Evolutionary conservation across 352 stramenopile species (phyloP).

Genomic region (Globisporangium radiosum): DNA sequence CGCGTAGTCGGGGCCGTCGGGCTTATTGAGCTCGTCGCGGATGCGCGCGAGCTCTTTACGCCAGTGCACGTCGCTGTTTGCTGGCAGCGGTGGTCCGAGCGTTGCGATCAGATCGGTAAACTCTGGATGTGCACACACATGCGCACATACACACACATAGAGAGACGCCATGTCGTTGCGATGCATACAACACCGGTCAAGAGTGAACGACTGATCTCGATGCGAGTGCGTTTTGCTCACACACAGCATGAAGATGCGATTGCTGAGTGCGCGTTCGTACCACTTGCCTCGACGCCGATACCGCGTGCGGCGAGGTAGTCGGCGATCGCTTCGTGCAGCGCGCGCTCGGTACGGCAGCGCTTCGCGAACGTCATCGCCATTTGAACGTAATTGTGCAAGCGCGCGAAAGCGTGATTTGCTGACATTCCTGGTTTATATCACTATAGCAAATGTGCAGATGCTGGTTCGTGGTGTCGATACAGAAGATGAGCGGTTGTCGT

Average conservation of each 20-base stretch:
- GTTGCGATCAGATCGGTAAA: constrained; percentile 37
- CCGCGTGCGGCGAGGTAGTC: constrained; percentile 1
- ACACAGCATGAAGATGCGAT: not conserved
- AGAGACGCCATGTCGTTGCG: no score
- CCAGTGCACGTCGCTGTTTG: constrained; percentile 42
- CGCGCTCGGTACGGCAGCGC: not conserved
- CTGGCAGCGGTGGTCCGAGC: constrained; percentile 33
- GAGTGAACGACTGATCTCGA: no score
- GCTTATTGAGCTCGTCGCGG: constrained; percentile 32
- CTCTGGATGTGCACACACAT: constrained; percentile 10
- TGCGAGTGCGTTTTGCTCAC: no score
- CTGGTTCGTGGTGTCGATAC: no score
- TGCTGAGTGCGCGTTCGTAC: not conserved
- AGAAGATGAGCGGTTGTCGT: no score
- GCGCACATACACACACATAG: no score
- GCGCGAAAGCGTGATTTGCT: no score
- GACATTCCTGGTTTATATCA: no score
- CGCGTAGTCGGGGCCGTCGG: constrained; percentile 27
- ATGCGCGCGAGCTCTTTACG: constrained; percentile 45
- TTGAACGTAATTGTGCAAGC: not conserved
- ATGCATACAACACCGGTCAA: no score
- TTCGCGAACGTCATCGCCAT: not conserved
- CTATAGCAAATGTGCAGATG: no score
- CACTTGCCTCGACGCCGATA: not conserved
- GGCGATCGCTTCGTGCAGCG: constrained; percentile 5